Percentiles rank a stretch among this genome's conserved stretches.
These are phyloP conservation scores for Myxozyma melibiosi DNA, from an alignment of 805 yeast genomes.

Conservation along the genomic window DNA sequence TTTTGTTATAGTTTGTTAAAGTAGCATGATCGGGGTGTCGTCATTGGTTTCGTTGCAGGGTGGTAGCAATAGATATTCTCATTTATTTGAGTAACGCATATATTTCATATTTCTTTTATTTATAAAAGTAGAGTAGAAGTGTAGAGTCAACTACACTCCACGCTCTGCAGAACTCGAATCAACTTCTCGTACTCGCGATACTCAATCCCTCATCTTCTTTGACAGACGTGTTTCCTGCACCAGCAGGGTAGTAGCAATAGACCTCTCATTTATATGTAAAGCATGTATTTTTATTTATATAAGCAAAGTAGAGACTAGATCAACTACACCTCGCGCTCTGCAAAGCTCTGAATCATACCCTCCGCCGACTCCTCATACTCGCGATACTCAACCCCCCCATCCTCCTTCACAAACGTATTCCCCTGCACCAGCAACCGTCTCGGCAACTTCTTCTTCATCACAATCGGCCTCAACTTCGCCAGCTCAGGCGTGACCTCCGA, in stretches of 20 bases:
- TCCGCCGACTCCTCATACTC: slow-evolving; percentile 74
- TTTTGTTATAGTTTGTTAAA: background rate
- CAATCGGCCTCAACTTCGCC: slow-evolving; percentile 65
- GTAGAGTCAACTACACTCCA: no score
- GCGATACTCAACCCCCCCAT: slow-evolving; percentile 53
- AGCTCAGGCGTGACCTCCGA: slow-evolving; percentile 63
- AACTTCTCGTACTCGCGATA: no score
- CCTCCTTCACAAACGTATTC: slow-evolving; percentile 56
- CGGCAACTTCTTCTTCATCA: slow-evolving; percentile 73
- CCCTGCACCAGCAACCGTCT: slow-evolving; percentile 85
- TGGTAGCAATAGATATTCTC: no score
- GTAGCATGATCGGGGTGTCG: background rate
- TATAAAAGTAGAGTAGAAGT: no score
- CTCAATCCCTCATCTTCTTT: no score
- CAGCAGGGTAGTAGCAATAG: background rate
- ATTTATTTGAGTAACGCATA: no score
- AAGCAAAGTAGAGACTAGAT: background rate
- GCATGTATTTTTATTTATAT: background rate
- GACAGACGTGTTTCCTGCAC: background rate
- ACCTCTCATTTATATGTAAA: background rate
- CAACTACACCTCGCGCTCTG: slow-evolving; percentile 54
- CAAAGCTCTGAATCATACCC: slow-evolving; percentile 80
- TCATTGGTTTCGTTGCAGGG: background rate
- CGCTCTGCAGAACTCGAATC: no score
- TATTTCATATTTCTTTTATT: no score